Conservation (phyloP, 2,329 filamentous ascomycete species). For the Alternaria gaisen region DNA sequence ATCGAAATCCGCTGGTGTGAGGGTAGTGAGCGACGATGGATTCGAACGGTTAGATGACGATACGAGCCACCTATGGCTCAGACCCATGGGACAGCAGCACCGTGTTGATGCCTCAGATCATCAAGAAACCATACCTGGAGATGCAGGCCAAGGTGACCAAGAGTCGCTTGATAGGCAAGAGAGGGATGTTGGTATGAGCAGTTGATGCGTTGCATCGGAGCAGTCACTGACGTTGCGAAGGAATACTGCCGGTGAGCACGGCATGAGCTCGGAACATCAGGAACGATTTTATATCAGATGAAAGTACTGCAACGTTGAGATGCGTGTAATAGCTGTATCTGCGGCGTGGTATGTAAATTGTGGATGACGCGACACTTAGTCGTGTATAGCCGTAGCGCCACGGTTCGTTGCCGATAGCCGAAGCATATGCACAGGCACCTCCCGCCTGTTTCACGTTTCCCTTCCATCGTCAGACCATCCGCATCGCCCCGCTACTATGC, state of each 20-base stretch:
- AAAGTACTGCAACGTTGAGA: neutral
- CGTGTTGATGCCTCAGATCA: neutral
- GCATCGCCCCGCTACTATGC: neutral
- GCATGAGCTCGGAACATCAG: neutral
- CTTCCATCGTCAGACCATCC: neutral
- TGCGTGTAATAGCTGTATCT: neutral
- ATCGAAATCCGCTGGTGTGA: neutral
- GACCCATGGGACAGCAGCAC: neutral
- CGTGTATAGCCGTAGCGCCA: neutral
- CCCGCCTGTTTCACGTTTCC: neutral
- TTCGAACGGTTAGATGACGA: constrained; percentile 5
- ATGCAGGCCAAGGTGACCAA: constrained; percentile 5
- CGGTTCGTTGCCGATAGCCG: neutral
- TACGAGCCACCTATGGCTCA: constrained; percentile 1
- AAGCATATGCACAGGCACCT: neutral
- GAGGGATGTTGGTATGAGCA: neutral
- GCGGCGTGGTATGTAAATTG: neutral
- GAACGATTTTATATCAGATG: neutral
- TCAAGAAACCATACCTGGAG: neutral
- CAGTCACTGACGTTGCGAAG: neutral
- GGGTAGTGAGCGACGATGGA: neutral
- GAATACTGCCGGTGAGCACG: neutral
- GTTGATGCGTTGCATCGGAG: neutral
- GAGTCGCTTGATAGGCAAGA: constrained; percentile 1
- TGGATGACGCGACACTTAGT: neutral